A percentile compares a stretch with the other conserved stretches of the same genome.
Conservation (phyloP, 169 alveolate species). For the Plasmodium knowlesi region DNA sequence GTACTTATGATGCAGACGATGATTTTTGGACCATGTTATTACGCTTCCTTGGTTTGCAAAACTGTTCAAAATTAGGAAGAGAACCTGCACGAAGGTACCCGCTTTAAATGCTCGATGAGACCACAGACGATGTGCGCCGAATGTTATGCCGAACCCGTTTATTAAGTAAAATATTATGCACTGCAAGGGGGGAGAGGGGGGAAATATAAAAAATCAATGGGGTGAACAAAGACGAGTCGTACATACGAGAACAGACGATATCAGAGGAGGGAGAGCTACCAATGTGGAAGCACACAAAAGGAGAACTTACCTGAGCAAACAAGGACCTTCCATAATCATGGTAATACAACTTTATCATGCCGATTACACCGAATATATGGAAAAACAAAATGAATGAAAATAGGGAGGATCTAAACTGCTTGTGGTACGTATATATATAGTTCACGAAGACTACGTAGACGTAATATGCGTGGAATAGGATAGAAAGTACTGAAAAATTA, state of each 20-base stretch:
- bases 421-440: slow-evolving; percentile 62
- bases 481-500: slow-evolving; percentile 17
- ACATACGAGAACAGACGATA: not conserved
- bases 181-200: slow-evolving; percentile 12
- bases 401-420: slow-evolving; percentile 78
- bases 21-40: slow-evolving; percentile 88
- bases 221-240: not conserved
- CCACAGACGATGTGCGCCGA: slow-evolving; percentile 92
- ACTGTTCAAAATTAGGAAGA: slow-evolving; percentile 84
- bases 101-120: slow-evolving; percentile 90
- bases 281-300: not conserved
- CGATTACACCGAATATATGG: slow-evolving; percentile 82
- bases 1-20: slow-evolving; percentile 88
- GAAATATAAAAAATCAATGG: not conserved
- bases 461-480: slow-evolving; percentile 26
- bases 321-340: slow-evolving; percentile 77
- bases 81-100: slow-evolving; percentile 75
- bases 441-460: slow-evolving; percentile 47
- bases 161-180: slow-evolving; percentile 77
- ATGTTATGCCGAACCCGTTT: slow-evolving; percentile 90
- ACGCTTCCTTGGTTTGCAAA: slow-evolving; percentile 89
- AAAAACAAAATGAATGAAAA: slow-evolving; percentile 76
- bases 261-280: not conserved
- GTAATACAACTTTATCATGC: slow-evolving; percentile 74
- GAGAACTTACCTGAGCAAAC: slow-evolving; percentile 75